Base-by-base conservation (phyloP, 441 rosid genomes). In the Cnidoscolus chayamansa region DNA sequence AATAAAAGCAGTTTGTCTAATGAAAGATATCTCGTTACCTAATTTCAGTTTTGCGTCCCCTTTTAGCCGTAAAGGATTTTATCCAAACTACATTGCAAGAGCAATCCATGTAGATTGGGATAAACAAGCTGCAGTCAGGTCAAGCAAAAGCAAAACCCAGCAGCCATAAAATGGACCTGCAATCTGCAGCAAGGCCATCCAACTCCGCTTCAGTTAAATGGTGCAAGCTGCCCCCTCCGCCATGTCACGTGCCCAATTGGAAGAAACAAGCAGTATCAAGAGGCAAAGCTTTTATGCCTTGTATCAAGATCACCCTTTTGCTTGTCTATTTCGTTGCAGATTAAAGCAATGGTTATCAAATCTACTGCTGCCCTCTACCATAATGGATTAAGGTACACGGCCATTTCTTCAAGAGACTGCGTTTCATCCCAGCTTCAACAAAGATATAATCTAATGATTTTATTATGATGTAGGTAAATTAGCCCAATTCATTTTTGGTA, bases 11-110 rank as follows among this genome's bases (percentile, higher is more conserved):
- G 16, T 62, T 63, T 19, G 48, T 72, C 58, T 5, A 0, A 57
- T n/a, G 16, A 16, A 77, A 48, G 45, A 35, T 56, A 66, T 72
- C 25, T 25, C 25, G 55, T 71, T 35, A 55, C 30, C 50, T 3
- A 53, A 57, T 20, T 70, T 58, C 48, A 3, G n/a, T 17, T 10
- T 7, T 11, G 4, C 45, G 17, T 40, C 13, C 20, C 15, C 11
- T 19, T 49, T 19, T 3, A 16, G 3, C n/a, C 16, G 45, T 4
- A 40, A 40, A 40, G 45, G 37, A 35, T 35, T 35, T 35, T 35
- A 35, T 25, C 60, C 19, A 56, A 56, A 20, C 19, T 20, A 17
- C 20, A 17, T 56, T 56, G 60, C 19, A 17, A 4, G 19, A 61
- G 48, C 43, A 50, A 30, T 66, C 30, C 12, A 12, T 15, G 30